Evolutionary conservation across 495 filamentous ascomycete species (phyloP).

Genomic region (Parathielavia hyrcaniae): DNA sequence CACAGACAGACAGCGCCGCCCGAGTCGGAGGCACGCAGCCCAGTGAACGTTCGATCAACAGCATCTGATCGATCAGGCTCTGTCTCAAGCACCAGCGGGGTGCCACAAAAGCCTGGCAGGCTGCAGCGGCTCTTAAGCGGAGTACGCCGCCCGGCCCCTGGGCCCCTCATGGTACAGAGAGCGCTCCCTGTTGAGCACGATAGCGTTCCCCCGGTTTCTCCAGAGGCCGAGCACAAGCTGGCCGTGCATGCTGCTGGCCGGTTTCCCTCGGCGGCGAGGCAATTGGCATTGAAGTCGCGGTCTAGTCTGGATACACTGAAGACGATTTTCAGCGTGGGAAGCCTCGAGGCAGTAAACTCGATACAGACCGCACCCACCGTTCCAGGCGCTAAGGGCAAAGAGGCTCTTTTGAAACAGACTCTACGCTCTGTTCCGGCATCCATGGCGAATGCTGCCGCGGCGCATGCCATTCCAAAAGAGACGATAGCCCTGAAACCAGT

Average conservation of each 20-base stretch:
- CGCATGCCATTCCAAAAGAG: constrained; percentile 31
- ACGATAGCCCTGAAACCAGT: constrained; percentile 34
- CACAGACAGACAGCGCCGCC: constrained; percentile 21
- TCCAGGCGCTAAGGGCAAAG: constrained; percentile 19
- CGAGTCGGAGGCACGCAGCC: constrained; percentile 21
- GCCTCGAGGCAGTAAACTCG: constrained; percentile 26
- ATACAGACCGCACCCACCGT: constrained; percentile 12
- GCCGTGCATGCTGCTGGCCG: constrained; percentile 28
- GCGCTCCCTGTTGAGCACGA: constrained; percentile 31
- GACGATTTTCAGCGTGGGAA: constrained; percentile 40
- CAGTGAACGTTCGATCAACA: constrained; percentile 25
- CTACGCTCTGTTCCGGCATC: constrained; percentile 28
- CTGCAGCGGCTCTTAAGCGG: constrained; percentile 39
- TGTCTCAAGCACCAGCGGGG: constrained; percentile 31
- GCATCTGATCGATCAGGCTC: constrained; percentile 30
- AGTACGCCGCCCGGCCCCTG: constrained; percentile 23
- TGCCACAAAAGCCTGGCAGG: constrained; percentile 34
- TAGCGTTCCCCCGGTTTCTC: constrained; percentile 31
- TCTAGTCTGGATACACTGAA: constrained; percentile 38
- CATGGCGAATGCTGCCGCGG: constrained; percentile 26
- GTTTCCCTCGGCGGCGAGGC: constrained; percentile 31
- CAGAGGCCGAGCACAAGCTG: constrained; percentile 33
- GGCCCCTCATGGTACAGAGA: constrained; percentile 26
- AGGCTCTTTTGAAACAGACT: constrained; percentile 25
- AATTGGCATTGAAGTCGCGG: constrained; percentile 31